Evolutionary conservation across 352 stramenopile species (phyloP).

Genomic region (Pythium vanterpoolii): DNA sequence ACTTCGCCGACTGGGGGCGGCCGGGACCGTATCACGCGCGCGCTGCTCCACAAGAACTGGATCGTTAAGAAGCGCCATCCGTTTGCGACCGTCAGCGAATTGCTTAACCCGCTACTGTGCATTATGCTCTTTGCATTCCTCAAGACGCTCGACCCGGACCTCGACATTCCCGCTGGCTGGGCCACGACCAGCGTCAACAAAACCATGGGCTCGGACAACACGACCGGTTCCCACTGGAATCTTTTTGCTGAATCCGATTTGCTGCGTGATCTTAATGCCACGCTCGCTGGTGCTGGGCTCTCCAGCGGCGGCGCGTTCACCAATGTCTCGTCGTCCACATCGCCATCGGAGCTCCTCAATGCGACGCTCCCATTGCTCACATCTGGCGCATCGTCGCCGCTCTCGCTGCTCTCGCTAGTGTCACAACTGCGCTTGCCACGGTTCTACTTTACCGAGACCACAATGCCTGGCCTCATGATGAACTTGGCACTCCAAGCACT

Average conservation of each 20-base stretch:
- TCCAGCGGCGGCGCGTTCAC: not conserved
- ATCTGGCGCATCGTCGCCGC: conserved; percentile 10
- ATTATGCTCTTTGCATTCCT: conserved; percentile 70
- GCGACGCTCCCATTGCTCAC: conserved; percentile 18
- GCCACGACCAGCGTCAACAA: conserved; percentile 30
- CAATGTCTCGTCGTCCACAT: not conserved
- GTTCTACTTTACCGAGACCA: conserved; percentile 71
- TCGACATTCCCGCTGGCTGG: conserved; percentile 51
- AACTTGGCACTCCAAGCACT: conserved; percentile 48
- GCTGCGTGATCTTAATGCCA: conserved; percentile 24
- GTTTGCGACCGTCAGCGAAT: conserved; percentile 56
- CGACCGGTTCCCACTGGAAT: conserved; percentile 37
- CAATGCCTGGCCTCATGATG: conserved; percentile 55
- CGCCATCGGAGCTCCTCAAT: conserved; percentile 18
- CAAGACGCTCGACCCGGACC: conserved; percentile 52
- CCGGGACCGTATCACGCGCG: conserved; percentile 12
- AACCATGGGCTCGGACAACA: conserved; percentile 20
- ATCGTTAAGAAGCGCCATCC: conserved; percentile 64
- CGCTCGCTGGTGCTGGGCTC: conserved; percentile 9
- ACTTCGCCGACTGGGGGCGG: not conserved
- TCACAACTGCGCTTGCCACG: conserved; percentile 35
- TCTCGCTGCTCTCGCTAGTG: conserved; percentile 26
- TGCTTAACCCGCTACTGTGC: conserved; percentile 66
- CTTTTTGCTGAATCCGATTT: conserved; percentile 37
- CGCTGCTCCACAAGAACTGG: conserved; percentile 75